Base-by-base conservation (phyloP, 345 rosid species). In the Noccaea caerulescens region DNA sequence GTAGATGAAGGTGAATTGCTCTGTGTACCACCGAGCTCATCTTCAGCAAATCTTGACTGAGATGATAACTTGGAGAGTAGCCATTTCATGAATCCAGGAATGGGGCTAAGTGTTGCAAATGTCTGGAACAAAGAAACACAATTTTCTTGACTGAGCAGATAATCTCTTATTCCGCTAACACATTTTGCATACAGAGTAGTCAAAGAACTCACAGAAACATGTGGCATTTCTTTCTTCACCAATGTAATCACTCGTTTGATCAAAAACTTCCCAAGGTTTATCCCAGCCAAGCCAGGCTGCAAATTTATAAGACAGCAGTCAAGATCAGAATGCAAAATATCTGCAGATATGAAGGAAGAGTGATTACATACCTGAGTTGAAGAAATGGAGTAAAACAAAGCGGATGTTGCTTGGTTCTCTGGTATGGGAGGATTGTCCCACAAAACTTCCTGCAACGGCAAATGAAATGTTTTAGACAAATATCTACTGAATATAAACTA, bases 281-380 rank as follows among this genome's bases (percentile, higher is more conserved):
- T 91, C 74, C 98, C 99, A 61, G 89, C 91, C 85, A 94, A 82
- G 68, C 98, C 99, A 77, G 93, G 90, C 99, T 94, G 90, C 23
- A 64, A 53, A 49, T 9, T 8, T 30, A 36, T 36, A 36, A 7
- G 39, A 36, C 4, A 27, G 30, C 30, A 27, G 30, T 27, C 46
- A 42, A 32, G 68, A 71, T 20, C 7, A 7, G 4, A 34, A 39
- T 46, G 51, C 6, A 58, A 7, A 38, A 37, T 37, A 46, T 37
- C 10, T 6, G 33, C 14, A 51, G 1, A 71, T 38, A 12, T 18
- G 16, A 0, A 43, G 11, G 25, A 33, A 8, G 50, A 39, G 36
- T 23, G 3, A 3, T 27, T 2, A 39, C 64, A 71, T 32, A 89
- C 98, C 86, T 94, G 98, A 71, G 98, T 91, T 62, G 98, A 91